Conservation (phyloP, 352 stramenopile genomes). For the Globisporangium cystogenes region DNA sequence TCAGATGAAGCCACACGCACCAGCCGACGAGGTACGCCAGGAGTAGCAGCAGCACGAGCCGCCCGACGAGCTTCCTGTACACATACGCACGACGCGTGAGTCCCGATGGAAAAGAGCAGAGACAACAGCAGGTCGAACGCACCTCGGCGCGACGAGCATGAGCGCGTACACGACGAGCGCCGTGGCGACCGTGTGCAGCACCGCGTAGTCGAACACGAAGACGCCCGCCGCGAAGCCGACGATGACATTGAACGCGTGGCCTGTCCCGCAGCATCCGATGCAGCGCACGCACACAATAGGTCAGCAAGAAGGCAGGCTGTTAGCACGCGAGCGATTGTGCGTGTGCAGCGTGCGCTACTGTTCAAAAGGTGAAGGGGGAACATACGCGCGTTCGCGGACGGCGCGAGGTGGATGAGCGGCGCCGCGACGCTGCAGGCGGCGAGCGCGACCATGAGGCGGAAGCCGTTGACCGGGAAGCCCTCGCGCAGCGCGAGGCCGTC, state of each 20-base stretch:
- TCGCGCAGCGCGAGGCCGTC: slow-evolving; percentile 60
- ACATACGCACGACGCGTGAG: too few species aligned
- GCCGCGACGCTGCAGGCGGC: slow-evolving; percentile 57
- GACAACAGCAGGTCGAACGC: neutral
- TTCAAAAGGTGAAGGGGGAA: neutral
- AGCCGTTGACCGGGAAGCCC: slow-evolving; percentile 71
- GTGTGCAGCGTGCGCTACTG: too few species aligned
- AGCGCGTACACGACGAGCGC: slow-evolving; percentile 58
- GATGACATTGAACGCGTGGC: slow-evolving; percentile 66
- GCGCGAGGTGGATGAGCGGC: slow-evolving; percentile 55
- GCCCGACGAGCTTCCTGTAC: slow-evolving; percentile 53
- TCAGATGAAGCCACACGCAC: slow-evolving; percentile 14
- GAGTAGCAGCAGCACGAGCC: slow-evolving; percentile 52
- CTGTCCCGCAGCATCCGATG: slow-evolving; percentile 14
- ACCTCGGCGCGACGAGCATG: slow-evolving; percentile 63
- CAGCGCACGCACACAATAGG: too few species aligned
- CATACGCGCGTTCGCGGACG: slow-evolving; percentile 56
- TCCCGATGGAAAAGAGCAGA: neutral
- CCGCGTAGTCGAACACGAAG: slow-evolving; percentile 78
- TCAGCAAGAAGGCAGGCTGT: too few species aligned
- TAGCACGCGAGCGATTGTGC: neutral
- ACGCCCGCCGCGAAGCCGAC: slow-evolving; percentile 53
- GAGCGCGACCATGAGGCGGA: slow-evolving; percentile 75
- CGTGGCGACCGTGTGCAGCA: slow-evolving; percentile 69
- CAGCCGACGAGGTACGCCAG: slow-evolving; percentile 63